Evolutionary conservation across 2,329 filamentous ascomycete genomes (phyloP).

Genomic region (Akanthomyces lecanii): DNA sequence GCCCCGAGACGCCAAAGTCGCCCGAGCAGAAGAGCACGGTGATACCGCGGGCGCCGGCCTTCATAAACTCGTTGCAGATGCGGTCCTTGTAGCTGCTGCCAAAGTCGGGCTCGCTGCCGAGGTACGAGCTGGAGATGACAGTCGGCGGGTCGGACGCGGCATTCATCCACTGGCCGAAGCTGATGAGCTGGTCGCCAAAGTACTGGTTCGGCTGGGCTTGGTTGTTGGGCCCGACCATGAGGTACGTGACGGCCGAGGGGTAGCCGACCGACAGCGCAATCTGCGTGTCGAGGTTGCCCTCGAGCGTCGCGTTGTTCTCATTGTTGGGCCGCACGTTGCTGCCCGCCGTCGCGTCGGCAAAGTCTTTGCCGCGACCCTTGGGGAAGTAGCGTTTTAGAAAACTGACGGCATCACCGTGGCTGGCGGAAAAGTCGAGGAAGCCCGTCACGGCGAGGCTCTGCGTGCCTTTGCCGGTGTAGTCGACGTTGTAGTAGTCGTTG

Average conservation of each 20-base stretch:
- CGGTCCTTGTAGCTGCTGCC: slow-evolving; percentile 28
- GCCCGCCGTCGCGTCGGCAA: slow-evolving; percentile 14
- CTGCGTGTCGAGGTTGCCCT: slow-evolving; percentile 19
- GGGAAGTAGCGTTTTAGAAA: slow-evolving; percentile 10
- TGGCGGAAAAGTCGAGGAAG: slow-evolving; percentile 15
- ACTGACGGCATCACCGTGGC: slow-evolving; percentile 9
- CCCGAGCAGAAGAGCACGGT: slow-evolving; percentile 42
- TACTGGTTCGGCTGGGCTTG: background rate
- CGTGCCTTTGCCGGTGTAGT: slow-evolving; percentile 11
- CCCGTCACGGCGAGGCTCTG: slow-evolving; percentile 16
- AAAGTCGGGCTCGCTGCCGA: slow-evolving; percentile 44
- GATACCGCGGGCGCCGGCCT: slow-evolving; percentile 48
- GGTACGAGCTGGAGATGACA: slow-evolving; percentile 52
- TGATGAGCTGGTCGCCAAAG: slow-evolving; percentile 13
- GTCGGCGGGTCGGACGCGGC: background rate
- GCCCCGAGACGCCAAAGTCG: slow-evolving; percentile 20
- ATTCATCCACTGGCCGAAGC: slow-evolving; percentile 8
- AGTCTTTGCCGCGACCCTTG: background rate
- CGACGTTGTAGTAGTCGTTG: slow-evolving; percentile 15
- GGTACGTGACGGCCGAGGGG: slow-evolving; percentile 16
- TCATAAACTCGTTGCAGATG: slow-evolving; percentile 54
- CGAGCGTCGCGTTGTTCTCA: slow-evolving; percentile 3
- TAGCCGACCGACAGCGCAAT: slow-evolving; percentile 16
- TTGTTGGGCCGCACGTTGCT: slow-evolving; percentile 6
- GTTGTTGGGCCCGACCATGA: slow-evolving; percentile 11